Evolutionary conservation across 1,139 yeast genomes (phyloP), one percentile per base, ranked within the genome.

Genomic region (Suhomyces yuchorum): DNA sequence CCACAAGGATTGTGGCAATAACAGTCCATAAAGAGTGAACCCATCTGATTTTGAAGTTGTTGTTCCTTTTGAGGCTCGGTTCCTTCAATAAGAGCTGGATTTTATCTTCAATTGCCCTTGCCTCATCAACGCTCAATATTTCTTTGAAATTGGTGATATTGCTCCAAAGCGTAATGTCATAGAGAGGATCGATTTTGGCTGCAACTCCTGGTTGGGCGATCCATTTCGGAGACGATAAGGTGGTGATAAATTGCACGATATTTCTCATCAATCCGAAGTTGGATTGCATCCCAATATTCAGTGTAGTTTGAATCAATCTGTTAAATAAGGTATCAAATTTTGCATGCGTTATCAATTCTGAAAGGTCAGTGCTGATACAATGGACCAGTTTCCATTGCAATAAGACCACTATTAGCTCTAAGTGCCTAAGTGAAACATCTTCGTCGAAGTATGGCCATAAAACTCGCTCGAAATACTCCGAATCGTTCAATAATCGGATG

Each of bases 381-480:
- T 35, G 17, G 26, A 2, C n/a, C 9, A 34, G 26, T 35, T 39
- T 42, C 34, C 35, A 18, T 7, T 26, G 40, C 14, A 34, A 30
- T 23, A 52, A 17, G 41, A 43, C 49, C 9, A 68, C 63, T 12
- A 76, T 59, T 43, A 73, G 59, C 43, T 70, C 68, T 4, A 77
- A 61, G 53, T 78, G 82, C 20, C 62, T 67, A 34, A 65, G 59
- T 1, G 76, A 63, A 6, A 68, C 62, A 46, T 76, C 77, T 14
- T 59, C 63, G 42, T 67, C 67, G 49, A 76, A 75, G 40, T 59
- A 55, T 4, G 63, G 65, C 82, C 81, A 78, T 11, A 76, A 61
- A 36, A 68, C 63, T 20, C 57, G 48, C 19, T 57, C 51, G 44
- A 68, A 66, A 53, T 61, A 68, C 23, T 53, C 52, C 3, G 66